These are phyloP conservation scores for Parathielavia hyrcaniae DNA, from an alignment of 495 filamentous ascomycete species.

Conservation along the genomic window DNA sequence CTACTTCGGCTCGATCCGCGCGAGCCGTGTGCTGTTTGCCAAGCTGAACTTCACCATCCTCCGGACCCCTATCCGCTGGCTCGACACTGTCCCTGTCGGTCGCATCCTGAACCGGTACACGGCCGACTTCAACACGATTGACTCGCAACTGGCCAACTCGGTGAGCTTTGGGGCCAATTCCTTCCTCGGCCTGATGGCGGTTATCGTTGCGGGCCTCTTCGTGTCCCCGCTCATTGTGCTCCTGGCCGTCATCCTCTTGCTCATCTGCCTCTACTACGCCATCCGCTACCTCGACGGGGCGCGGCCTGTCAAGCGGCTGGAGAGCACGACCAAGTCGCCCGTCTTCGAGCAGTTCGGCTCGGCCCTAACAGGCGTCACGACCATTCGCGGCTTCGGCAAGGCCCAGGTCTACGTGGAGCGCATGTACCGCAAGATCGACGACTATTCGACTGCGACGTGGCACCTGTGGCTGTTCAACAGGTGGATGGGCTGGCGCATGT, in stretches of 20 bases:
- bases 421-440: constrained; percentile 63
- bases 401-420: constrained; percentile 54
- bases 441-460: constrained; percentile 56
- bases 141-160: constrained; percentile 57
- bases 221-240: constrained; percentile 58
- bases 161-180: constrained; percentile 51
- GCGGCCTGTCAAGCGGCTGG: constrained; percentile 68
- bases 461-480: constrained; percentile 65
- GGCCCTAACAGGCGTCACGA: constrained; percentile 62
- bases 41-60: constrained; percentile 59
- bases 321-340: constrained; percentile 65
- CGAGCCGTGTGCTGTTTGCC: constrained; percentile 60
- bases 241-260: constrained; percentile 49
- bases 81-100: constrained; percentile 75
- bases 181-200: constrained; percentile 48
- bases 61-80: constrained; percentile 65
- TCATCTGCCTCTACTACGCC: constrained; percentile 53
- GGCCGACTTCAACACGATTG: constrained; percentile 66
- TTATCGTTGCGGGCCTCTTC: constrained; percentile 54
- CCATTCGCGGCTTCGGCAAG: constrained; percentile 70
- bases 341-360: constrained; percentile 73
- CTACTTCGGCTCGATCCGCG: constrained; percentile 54
- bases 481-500: constrained; percentile 70
- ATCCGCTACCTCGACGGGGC: constrained; percentile 59
- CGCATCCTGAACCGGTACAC: constrained; percentile 76